Conservation (phyloP, 2,329 filamentous ascomycete genomes). For the Samsoniella hepiali region DNA sequence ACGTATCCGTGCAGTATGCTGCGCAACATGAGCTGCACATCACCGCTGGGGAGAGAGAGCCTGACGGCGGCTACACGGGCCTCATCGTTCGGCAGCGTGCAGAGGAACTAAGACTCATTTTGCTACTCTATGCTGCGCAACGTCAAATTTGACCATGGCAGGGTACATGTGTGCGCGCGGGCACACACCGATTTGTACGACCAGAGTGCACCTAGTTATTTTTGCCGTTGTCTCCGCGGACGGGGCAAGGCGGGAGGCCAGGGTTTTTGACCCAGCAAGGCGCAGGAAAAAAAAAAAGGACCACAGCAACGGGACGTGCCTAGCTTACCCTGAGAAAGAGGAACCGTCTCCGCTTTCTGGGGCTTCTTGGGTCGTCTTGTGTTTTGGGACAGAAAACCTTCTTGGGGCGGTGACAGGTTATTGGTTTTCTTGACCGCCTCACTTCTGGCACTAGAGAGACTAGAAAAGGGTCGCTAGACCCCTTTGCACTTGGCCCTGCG, state of each 20-base stretch:
- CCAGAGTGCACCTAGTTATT: not conserved
- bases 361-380: not conserved
- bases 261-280: not conserved
- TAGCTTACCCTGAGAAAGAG: not conserved
- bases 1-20: too few relatives aligned
- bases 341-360: constrained; percentile 16
- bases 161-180: not conserved
- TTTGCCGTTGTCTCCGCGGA: not conserved
- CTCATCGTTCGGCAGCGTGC: not conserved
- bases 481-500: not conserved
- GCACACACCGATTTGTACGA: too few relatives aligned
- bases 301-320: constrained; percentile 10
- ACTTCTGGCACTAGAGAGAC: not conserved
- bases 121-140: not conserved
- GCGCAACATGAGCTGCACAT: not conserved
- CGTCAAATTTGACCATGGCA: not conserved
- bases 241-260: not conserved
- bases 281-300: not conserved
- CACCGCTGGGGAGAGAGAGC: not conserved
- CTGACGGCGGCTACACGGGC: not conserved
- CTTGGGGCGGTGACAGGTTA: constrained; percentile 11
- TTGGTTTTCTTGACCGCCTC: constrained; percentile 10
- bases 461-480: not conserved
- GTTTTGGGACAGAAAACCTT: not conserved
- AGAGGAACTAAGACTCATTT: not conserved